Evolutionary conservation across 495 filamentous ascomycete species (phyloP).

Genomic region (Hypoxylon perforatum): DNA sequence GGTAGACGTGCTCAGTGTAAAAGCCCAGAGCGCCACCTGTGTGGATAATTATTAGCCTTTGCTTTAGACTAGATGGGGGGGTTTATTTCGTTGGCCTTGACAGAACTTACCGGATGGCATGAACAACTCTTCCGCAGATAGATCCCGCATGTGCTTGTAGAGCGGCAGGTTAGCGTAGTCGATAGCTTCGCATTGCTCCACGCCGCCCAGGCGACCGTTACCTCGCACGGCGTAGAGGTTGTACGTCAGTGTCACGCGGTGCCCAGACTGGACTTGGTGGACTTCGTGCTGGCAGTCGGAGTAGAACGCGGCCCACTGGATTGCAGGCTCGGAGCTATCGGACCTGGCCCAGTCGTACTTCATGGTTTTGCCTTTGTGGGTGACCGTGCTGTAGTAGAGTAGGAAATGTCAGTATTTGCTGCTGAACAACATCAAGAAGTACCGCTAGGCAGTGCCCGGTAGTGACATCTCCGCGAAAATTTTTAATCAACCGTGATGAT

Average conservation of each 20-base stretch:
- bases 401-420: no score
- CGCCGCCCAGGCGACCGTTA: background rate
- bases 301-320: constrained; percentile 72
- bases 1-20: background rate
- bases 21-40: background rate
- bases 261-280: constrained; percentile 7
- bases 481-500: no score
- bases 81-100: background rate
- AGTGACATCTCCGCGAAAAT: no score
- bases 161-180: constrained; percentile 5
- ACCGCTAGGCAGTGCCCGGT: no score
- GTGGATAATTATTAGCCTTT: no score
- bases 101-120: background rate
- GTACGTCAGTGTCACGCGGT: constrained; percentile 65
- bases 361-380: constrained; percentile 27
- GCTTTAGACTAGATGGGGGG: no score
- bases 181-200: background rate
- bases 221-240: constrained; percentile 58
- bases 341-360: constrained; percentile 57
- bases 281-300: constrained; percentile 72
- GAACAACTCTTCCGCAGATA: background rate
- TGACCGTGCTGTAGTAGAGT: no score
- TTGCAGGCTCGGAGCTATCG: constrained; percentile 4
- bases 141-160: background rate
- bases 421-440: no score